A percentile compares a stretch with the other conserved stretches of the same genome.
These are phyloP conservation scores for Trichophyton simii DNA, from an alignment of 2,329 filamentous ascomycete species.

Conservation along the genomic window DNA sequence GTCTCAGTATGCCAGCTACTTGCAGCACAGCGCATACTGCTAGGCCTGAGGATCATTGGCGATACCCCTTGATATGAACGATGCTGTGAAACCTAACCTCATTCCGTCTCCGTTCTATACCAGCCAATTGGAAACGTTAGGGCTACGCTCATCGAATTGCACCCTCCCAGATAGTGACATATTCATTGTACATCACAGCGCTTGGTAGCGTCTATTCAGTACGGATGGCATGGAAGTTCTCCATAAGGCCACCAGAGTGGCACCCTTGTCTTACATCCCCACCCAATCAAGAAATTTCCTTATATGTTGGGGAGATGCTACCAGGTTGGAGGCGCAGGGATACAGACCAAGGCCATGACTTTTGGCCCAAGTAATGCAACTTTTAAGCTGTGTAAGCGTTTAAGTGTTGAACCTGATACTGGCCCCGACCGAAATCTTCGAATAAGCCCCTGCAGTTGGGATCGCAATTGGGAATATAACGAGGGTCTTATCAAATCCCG, in stretches of 20 bases:
- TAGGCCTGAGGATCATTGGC: not conserved
- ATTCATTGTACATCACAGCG: not conserved
- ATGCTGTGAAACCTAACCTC: not conserved
- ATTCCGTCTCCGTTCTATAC: not conserved
- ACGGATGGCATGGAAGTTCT: not conserved
- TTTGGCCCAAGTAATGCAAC: not conserved
- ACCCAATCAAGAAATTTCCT: not conserved
- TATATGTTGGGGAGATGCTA: not conserved
- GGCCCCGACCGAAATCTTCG: not conserved
- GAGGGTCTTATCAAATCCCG: not conserved
- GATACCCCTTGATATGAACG: not conserved
- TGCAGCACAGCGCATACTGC: not conserved
- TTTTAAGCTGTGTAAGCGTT: not conserved
- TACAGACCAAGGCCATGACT: not conserved
- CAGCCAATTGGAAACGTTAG: not conserved
- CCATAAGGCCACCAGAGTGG: not conserved
- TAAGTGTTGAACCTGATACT: not conserved
- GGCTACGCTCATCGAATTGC: not conserved
- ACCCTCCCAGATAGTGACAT: not conserved
- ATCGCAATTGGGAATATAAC: not conserved
- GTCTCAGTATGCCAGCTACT: not conserved
- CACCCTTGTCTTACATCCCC: not conserved
- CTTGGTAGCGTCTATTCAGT: not conserved
- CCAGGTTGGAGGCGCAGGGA: not conserved
- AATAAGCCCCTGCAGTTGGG: not conserved